Conservation (phyloP, 1,139 yeast species). For the Saccharomycopsis hybrid region DNA sequence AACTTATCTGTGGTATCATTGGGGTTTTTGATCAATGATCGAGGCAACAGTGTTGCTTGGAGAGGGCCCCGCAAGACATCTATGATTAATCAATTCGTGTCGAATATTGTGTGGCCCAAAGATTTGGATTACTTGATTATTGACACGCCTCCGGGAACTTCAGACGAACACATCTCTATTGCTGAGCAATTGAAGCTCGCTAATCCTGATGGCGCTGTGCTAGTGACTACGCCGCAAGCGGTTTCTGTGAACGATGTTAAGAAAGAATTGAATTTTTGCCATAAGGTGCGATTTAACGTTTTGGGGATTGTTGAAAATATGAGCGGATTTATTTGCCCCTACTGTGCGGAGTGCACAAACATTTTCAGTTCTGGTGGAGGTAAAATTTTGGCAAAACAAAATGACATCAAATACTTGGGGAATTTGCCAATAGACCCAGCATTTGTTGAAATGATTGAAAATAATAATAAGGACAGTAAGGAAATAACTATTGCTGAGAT, state of each 20-base stretch:
- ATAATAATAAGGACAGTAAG: constrained; percentile 33
- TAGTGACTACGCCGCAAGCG: constrained; percentile 95
- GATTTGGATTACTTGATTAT: constrained; percentile 73
- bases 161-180: constrained; percentile 95
- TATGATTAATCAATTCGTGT: constrained; percentile 88
- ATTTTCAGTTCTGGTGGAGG: constrained; percentile 98
- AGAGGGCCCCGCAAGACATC: constrained; percentile 98
- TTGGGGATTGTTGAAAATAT: constrained; percentile 91
- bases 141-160: constrained; percentile 98
- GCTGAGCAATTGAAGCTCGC: constrained; percentile 83
- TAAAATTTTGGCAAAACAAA: constrained; percentile 51
- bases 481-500: constrained; percentile 21
- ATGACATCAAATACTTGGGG: constrained; percentile 66
- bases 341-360: constrained; percentile 85
- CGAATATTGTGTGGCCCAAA: constrained; percentile 87
- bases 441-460: constrained; percentile 80
- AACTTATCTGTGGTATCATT: constrained; percentile 66
- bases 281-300: constrained; percentile 72
- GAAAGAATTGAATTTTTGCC: constrained; percentile 89
- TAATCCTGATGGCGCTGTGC: constrained; percentile 83
- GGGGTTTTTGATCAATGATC: constrained; percentile 78
- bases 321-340: constrained; percentile 96
- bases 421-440: constrained; percentile 89
- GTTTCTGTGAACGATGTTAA: constrained; percentile 91
- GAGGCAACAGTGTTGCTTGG: constrained; percentile 95